Conservation (phyloP, 2,329 filamentous ascomycete species). For the Fusarium austroafricanum region DNA sequence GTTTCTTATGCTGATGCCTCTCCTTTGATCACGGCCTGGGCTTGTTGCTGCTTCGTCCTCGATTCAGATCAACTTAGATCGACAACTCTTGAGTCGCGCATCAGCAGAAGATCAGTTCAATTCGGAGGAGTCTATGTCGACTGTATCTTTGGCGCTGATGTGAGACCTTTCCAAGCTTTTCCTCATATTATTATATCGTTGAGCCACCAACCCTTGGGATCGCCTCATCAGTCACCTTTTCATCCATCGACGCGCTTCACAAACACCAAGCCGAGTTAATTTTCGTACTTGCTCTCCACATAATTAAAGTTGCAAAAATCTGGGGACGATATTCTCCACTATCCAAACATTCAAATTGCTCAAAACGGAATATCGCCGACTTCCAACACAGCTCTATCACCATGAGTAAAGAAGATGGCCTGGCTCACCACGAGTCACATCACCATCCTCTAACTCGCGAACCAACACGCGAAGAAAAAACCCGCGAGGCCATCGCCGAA, state of each 20-base stretch:
- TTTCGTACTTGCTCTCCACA: neutral
- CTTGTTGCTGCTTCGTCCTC: neutral
- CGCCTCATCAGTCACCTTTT: neutral
- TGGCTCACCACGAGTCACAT: slow-evolving; percentile 4
- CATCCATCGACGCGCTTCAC: neutral
- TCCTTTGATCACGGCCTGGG: neutral
- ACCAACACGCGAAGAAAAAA: slow-evolving; percentile 48
- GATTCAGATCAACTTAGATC: neutral
- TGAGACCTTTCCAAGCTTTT: neutral
- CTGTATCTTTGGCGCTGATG: neutral
- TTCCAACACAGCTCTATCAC: neutral
- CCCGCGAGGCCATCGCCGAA: slow-evolving; percentile 57
- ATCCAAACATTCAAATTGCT: slow-evolving; percentile 3
- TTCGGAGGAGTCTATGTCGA: neutral
- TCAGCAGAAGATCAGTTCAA: neutral
- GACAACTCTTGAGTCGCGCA: neutral
- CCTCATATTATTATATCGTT: neutral
- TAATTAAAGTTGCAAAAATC: slow-evolving; percentile 22
- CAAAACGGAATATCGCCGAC: slow-evolving; percentile 20
- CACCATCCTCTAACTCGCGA: slow-evolving; percentile 33
- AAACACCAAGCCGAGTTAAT: neutral
- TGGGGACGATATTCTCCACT: slow-evolving; percentile 13
- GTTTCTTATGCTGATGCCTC: neutral
- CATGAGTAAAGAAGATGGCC: slow-evolving; percentile 27
- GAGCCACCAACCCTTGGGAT: neutral